These are phyloP conservation scores for Hypoxylon lenormandii DNA, from an alignment of 495 filamentous ascomycete genomes.

Conservation along the genomic window DNA sequence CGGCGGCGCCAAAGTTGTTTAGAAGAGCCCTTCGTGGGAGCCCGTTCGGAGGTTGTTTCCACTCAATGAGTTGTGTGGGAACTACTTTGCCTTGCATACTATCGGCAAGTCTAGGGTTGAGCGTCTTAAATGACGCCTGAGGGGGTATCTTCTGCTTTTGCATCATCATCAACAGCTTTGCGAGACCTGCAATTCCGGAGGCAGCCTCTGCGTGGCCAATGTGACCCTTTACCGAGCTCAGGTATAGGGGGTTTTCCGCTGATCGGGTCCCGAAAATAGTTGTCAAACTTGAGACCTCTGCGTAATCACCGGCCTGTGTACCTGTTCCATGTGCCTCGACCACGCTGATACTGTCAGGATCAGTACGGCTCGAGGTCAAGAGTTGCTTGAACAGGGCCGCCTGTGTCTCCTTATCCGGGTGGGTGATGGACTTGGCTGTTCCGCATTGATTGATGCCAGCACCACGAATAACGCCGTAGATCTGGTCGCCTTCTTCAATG, in stretches of 20 bases:
- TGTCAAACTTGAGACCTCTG: slow-evolving; percentile 72
- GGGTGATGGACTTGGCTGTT: slow-evolving; percentile 56
- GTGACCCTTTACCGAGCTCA: slow-evolving; percentile 64
- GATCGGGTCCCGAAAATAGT: slow-evolving; percentile 64
- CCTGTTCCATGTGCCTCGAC: slow-evolving; percentile 62
- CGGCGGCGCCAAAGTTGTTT: slow-evolving; percentile 42
- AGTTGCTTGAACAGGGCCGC: slow-evolving; percentile 54
- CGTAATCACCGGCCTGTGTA: slow-evolving; percentile 65
- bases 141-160: slow-evolving; percentile 55
- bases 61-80: slow-evolving; percentile 42
- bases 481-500: slow-evolving; percentile 55
- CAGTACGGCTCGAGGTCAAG: slow-evolving; percentile 54
- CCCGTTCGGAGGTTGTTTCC: slow-evolving; percentile 43
- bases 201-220: slow-evolving; percentile 63
- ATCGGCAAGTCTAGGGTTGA: slow-evolving; percentile 54
- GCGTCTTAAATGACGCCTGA: slow-evolving; percentile 54
- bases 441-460: slow-evolving; percentile 63
- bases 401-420: slow-evolving; percentile 59
- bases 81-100: slow-evolving; percentile 54
- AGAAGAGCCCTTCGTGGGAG: slow-evolving; percentile 55
- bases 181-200: slow-evolving; percentile 54
- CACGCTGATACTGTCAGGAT: slow-evolving; percentile 52
- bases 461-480: slow-evolving; percentile 65
- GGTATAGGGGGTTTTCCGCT: slow-evolving; percentile 56
- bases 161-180: slow-evolving; percentile 63